Percentiles rank a stretch among this genome's conserved stretches.
Conservation (phyloP, 2,329 filamentous ascomycete genomes). For the Botrytis squamosa region DNA sequence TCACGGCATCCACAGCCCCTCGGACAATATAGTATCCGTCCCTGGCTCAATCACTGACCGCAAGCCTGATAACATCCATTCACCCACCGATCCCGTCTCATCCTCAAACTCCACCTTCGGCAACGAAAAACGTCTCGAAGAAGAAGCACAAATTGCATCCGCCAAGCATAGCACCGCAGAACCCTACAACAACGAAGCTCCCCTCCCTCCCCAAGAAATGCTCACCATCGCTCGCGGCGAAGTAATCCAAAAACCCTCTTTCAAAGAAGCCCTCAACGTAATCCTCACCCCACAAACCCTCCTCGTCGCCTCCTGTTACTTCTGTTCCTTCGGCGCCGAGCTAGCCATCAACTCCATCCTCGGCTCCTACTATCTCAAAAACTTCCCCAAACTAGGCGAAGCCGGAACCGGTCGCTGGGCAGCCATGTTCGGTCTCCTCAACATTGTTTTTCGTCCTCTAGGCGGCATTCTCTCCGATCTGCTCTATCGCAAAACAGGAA, state of each 20-base stretch:
- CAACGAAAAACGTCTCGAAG: constrained; percentile 44
- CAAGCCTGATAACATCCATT: background rate
- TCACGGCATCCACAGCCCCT: constrained; percentile 47
- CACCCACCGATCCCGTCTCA: constrained; percentile 9
- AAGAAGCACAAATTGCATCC: constrained; percentile 46
- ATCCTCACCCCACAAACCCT: constrained; percentile 54
- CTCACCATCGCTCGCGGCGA: constrained; percentile 55
- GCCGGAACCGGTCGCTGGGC: constrained; percentile 61
- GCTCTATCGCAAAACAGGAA: constrained; percentile 39
- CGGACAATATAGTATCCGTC: constrained; percentile 27
- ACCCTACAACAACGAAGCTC: constrained; percentile 44
- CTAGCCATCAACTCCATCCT: constrained; percentile 62
- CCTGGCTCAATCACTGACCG: constrained; percentile 37
- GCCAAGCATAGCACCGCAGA: constrained; percentile 43
- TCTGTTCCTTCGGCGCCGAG: constrained; percentile 63
- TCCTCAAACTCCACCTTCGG: constrained; percentile 10
- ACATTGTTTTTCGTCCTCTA: constrained; percentile 64
- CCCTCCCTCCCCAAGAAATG: constrained; percentile 49
- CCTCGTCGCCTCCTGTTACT: constrained; percentile 57
- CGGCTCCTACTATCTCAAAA: constrained; percentile 57
- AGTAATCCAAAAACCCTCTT: constrained; percentile 55
- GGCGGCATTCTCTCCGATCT: constrained; percentile 58
- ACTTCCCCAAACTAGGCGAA: constrained; percentile 57
- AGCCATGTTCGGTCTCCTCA: constrained; percentile 74
- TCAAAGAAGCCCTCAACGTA: constrained; percentile 48